Evolutionary conservation across 1,284 basidiomycete species (phyloP), one percentile per base, ranked within the genome.

Genomic region (Apiotrichum sp.): DNA sequence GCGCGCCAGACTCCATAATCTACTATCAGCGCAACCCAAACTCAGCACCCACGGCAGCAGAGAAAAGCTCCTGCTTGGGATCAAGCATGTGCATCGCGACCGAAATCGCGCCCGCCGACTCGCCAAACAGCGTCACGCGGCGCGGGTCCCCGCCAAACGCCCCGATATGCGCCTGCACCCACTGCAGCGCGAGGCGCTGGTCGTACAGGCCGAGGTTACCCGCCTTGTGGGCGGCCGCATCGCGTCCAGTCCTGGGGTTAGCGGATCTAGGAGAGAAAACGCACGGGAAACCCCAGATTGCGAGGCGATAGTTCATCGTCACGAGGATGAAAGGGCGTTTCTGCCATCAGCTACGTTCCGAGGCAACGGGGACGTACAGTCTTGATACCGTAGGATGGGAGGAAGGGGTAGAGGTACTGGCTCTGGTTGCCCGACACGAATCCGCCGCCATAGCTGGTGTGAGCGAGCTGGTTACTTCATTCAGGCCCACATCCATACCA

Each of bases 141-240:
- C 11, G 10, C 13, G 67, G 63, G 57, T 80, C 73, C n/a, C 81
- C 81, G 5, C 80, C 80, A 56, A 80, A 81, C 1, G 65, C 66
- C 38, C 61, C 62, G 50, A 81, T 78, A 58, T 80, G 75, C 49
- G 73, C 45, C 39, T 78, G 74, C 0, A 81, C 74, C 80, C 80
- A 82, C 53, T 78, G 63, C 4, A 82, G 67, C 0, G 74, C 78
- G 32, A 76, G 66, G 3, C 73, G 66, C 55, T 80, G 76, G 59
- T 81, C 80, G 49, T 63, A 61, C n/a, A 77, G 52, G n/a, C 75
- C 77, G 6, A 76, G 65, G 55, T 77, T 77, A 29, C 67, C 68
- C 0, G 70, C 72, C 4, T 59, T 56, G 45, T 70, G 66, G 31
- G 65, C 63, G 1, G 65, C 69, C 11, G 69, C 64, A 29, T 71